Evolutionary conservation across 805 yeast genomes (phyloP).

Genomic region (Metschnikowia rubicola): DNA sequence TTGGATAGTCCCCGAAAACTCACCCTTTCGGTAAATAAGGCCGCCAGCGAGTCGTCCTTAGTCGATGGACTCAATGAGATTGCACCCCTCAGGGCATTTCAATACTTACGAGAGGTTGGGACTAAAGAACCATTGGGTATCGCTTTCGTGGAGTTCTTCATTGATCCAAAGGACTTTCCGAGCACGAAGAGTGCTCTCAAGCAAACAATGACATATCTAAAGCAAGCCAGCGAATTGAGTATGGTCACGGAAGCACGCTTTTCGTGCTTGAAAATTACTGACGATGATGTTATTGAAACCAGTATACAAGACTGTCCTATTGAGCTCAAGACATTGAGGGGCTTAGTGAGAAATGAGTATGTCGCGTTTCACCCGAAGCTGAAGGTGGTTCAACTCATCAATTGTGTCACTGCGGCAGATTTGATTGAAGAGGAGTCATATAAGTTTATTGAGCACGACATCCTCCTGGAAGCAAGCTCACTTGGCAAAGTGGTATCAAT

Average conservation of each 20-base stretch:
- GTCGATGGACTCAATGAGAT: constrained; percentile 38
- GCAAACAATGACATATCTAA: constrained; percentile 8
- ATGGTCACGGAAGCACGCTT: constrained; percentile 26
- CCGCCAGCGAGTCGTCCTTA: constrained; percentile 42
- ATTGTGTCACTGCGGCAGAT: constrained; percentile 64
- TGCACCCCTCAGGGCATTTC: constrained; percentile 40
- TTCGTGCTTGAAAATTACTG: constrained; percentile 29
- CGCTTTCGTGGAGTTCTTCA: constrained; percentile 48
- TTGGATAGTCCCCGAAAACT: constrained; percentile 47
- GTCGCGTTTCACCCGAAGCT: constrained; percentile 38
- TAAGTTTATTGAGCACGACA: constrained; percentile 49
- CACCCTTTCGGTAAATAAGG: constrained; percentile 45
- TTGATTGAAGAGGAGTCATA: constrained; percentile 48
- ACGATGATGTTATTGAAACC: constrained; percentile 18
- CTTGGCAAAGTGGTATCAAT: constrained; percentile 52
- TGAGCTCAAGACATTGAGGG: constrained; percentile 35
- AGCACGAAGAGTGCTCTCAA: constrained; percentile 16
- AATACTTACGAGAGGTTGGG: constrained; percentile 44
- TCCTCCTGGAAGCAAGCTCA: constrained; percentile 46
- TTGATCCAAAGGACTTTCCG: constrained; percentile 17
- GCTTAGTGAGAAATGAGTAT: constrained; percentile 35
- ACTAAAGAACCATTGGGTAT: constrained; percentile 54
- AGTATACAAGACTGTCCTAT: constrained; percentile 36
- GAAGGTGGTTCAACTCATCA: constrained; percentile 63
- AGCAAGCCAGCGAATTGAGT: constrained; percentile 13